phyloP scores from a whole-genome alignment of 1,284 basidiomycete species.

The Apiotrichum gamsii region DNA sequence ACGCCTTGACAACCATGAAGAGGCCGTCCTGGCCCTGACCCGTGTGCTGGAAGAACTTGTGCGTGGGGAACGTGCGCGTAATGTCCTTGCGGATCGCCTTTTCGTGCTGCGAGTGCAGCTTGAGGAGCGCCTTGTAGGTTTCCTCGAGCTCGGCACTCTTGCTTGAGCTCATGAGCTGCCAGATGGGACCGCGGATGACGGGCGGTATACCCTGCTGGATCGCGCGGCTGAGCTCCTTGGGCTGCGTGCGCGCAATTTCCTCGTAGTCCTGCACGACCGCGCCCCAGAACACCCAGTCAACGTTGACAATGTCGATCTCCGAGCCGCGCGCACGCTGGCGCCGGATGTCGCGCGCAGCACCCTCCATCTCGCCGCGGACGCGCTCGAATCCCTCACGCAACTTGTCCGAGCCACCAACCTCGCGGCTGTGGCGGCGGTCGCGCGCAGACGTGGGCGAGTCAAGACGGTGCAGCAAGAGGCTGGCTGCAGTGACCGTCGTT shows the following conservation, averaged over 20 bases:
- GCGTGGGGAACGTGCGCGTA: slow-evolving; percentile 93
- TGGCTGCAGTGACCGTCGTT: too few relatives aligned
- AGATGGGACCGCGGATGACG: slow-evolving; percentile 76
- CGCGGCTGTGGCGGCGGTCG: slow-evolving; percentile 34
- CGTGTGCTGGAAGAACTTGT: slow-evolving; percentile 82
- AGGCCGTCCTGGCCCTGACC: slow-evolving; percentile 93
- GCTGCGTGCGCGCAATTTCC: slow-evolving; percentile 65
- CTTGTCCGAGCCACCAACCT: slow-evolving; percentile 29
- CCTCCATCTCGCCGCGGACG: slow-evolving; percentile 43
- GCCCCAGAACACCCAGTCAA: slow-evolving; percentile 85
- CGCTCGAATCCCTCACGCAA: slow-evolving; percentile 43
- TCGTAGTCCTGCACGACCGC: slow-evolving; percentile 88
- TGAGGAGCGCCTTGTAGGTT: slow-evolving; percentile 75
- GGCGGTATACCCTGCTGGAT: slow-evolving; percentile 89
- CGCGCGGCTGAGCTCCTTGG: slow-evolving; percentile 75
- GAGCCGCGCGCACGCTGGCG: slow-evolving; percentile 51
- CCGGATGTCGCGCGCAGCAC: slow-evolving; percentile 43
- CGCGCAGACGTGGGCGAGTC: slow-evolving; percentile 31
- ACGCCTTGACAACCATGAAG: slow-evolving; percentile 96
- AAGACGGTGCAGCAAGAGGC: slow-evolving; percentile 25
- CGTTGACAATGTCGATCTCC: slow-evolving; percentile 1
- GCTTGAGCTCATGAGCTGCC: slow-evolving; percentile 96
- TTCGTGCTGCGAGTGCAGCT: slow-evolving; percentile 78
- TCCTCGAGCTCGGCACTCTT: slow-evolving; percentile 84
- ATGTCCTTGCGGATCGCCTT: slow-evolving; percentile 90